Evolutionary conservation across 495 filamentous ascomycete genomes (phyloP), one percentile per base, ranked within the genome.

Genomic region (Lophium mytilinum): DNA sequence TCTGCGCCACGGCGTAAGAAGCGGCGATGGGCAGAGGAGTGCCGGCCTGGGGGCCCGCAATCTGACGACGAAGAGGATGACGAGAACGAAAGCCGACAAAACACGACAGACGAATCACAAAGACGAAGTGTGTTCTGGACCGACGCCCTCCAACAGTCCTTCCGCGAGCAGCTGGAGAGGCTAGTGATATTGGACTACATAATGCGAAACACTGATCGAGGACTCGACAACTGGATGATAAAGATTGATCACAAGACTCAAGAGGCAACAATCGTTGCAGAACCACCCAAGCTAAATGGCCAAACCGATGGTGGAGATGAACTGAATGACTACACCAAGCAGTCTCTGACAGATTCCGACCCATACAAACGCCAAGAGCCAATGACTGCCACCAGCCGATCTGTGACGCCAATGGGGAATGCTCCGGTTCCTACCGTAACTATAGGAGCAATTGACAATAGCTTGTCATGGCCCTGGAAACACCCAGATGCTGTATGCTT

Each of bases 181-280:
- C 76, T 99, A 10, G 93, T 99, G 11, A 94, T 99, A 63, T 68
- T 99, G 65, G 93, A 99, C 71, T 99, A 99, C 63, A 95, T 99
- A 50, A 99, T 99, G 93, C 83, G 93, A 19, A 99, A 99, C 67
- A 99, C 93, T 3, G 93, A 99, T 69, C 80, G 93, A 71, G 93
- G 93, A 10, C 74, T 96, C 57, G 93, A 99, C 70, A 99, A 99
- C 58, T 99, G 93, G 93, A 99, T 99, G 93, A 89, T 99, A 63
- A 92, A 87, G 66, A 88, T 99, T 21, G 90, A 97, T 68, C 88
- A 81, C 80, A 78, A 87, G 46, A 84, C 78, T 19, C 80, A 93
- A 63, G 78, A 87, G 66, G 92, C 90, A 11, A 88, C 86, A 9
- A 89, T 98, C 47, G 83, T 86, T 37, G 87, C 88, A 1, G 89